These are phyloP conservation scores for Alternaria solani DNA, from an alignment of 2,329 filamentous ascomycete genomes.

Conservation along the genomic window DNA sequence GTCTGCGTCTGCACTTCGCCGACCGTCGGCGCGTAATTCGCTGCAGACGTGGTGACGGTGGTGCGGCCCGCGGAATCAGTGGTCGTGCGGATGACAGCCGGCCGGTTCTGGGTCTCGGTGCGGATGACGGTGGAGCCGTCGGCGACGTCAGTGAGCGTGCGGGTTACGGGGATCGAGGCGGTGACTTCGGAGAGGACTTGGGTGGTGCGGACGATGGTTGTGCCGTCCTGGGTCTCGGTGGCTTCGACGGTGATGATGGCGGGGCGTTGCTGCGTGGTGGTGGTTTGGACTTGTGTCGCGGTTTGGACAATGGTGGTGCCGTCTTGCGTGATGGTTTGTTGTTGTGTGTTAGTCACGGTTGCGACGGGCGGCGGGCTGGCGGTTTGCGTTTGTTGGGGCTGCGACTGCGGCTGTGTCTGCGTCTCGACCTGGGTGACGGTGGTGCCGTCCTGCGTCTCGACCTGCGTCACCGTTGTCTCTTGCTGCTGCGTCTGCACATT, in stretches of 20 bases:
- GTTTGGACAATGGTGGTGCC: background rate
- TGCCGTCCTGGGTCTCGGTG: constrained; percentile 52
- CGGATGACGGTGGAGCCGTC: constrained; percentile 48
- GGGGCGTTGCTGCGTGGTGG: constrained; percentile 24
- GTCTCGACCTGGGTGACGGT: background rate
- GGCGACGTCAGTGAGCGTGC: constrained; percentile 51
- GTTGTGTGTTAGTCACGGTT: background rate
- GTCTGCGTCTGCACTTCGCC: constrained; percentile 57
- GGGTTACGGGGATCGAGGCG: constrained; percentile 49
- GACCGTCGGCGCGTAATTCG: constrained; percentile 40
- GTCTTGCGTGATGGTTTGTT: background rate
- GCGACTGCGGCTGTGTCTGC: background rate
- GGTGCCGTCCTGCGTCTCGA: background rate
- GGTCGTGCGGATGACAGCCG: constrained; percentile 48
- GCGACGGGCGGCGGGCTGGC: constrained; percentile 9
- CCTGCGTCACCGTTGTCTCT: background rate
- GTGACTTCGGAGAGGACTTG: constrained; percentile 52
- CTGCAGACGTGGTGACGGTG: constrained; percentile 47
- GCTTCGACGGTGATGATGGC: constrained; percentile 50
- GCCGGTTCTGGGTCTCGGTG: constrained; percentile 44
- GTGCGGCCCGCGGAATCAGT: constrained; percentile 52
- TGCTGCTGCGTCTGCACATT: constrained; percentile 5
- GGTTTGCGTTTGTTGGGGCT: background rate
- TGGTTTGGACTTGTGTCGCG: background rate
- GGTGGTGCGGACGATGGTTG: constrained; percentile 47